These are phyloP conservation scores for Cladosporium sp. DNA, from an alignment of 2,329 filamentous ascomycete species.

Conservation along the genomic window DNA sequence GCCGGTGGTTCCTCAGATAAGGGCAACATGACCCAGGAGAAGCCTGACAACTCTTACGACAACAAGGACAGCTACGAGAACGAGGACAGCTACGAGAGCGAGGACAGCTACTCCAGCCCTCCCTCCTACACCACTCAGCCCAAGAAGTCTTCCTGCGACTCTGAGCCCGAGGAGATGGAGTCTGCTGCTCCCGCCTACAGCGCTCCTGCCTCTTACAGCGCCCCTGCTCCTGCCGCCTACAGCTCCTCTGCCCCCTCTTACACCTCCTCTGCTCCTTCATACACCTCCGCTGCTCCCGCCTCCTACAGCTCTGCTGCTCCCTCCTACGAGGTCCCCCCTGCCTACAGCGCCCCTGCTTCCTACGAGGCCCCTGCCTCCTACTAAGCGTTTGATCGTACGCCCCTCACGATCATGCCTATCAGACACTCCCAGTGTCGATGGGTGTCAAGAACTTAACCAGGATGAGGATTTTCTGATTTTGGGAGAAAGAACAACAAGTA, in stretches of 20 bases:
- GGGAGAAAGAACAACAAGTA: no score
- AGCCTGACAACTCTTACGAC: neutral
- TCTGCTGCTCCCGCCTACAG: neutral
- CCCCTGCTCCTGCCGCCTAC: neutral
- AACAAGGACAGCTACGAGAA: neutral
- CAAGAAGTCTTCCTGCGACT: slow-evolving; percentile 1
- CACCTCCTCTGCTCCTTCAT: neutral
- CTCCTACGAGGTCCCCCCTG: neutral
- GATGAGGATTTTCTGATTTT: no score
- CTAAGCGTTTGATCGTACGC: neutral
- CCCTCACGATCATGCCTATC: no score
- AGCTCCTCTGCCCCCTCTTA: slow-evolving; percentile 1
- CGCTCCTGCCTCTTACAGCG: neutral
- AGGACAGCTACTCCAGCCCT: slow-evolving; percentile 3
- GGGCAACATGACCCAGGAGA: neutral
- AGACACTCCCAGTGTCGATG: no score
- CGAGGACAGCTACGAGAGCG: neutral
- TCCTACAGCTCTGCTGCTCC: neutral
- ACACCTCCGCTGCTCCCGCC: neutral
- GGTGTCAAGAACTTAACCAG: no score
- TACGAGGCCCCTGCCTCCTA: neutral
- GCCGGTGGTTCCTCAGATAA: neutral
- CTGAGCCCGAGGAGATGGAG: neutral
- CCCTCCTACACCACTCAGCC: neutral
- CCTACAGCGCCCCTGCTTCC: neutral